Conservation (phyloP, 352 stramenopile genomes). For the Phytophthora megakarya region DNA sequence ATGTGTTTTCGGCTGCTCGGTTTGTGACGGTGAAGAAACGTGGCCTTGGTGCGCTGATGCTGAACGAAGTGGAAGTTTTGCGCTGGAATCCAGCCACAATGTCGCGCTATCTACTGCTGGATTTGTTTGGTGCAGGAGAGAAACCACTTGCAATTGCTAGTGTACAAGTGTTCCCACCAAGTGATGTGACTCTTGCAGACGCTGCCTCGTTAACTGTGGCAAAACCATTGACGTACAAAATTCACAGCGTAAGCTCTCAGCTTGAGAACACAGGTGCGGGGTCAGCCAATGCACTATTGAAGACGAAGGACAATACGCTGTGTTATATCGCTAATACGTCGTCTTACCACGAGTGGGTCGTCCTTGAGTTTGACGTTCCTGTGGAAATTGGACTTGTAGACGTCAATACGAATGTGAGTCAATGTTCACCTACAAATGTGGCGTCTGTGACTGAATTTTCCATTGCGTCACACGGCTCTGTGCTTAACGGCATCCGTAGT, state of each 20-base stretch:
- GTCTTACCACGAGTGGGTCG: conserved; percentile 71
- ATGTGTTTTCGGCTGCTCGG: conserved; percentile 46
- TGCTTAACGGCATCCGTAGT: conserved; percentile 40
- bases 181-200: conserved; percentile 28
- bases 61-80: conserved; percentile 70
- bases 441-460: conserved; percentile 43
- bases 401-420: conserved; percentile 42
- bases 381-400: conserved; percentile 60
- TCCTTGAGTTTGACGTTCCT: conserved; percentile 53
- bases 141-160: conserved; percentile 48
- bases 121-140: conserved; percentile 47
- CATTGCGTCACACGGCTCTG: conserved; percentile 46
- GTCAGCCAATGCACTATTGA: conserved; percentile 42
- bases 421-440: conserved; percentile 43
- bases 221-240: conserved; percentile 51
- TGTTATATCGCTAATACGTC: conserved; percentile 53
- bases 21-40: conserved; percentile 57
- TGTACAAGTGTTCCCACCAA: conserved; percentile 55
- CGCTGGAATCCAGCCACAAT: conserved; percentile 62
- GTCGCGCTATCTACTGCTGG: conserved; percentile 53
- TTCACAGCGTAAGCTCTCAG: conserved; percentile 75
- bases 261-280: conserved; percentile 35
- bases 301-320: conserved; percentile 17
- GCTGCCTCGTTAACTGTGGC: conserved; percentile 16
- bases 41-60: conserved; percentile 50